phyloP scores from a whole-genome alignment of 2,329 filamentous ascomycete species.

The Colletotrichum plurivorum region DNA sequence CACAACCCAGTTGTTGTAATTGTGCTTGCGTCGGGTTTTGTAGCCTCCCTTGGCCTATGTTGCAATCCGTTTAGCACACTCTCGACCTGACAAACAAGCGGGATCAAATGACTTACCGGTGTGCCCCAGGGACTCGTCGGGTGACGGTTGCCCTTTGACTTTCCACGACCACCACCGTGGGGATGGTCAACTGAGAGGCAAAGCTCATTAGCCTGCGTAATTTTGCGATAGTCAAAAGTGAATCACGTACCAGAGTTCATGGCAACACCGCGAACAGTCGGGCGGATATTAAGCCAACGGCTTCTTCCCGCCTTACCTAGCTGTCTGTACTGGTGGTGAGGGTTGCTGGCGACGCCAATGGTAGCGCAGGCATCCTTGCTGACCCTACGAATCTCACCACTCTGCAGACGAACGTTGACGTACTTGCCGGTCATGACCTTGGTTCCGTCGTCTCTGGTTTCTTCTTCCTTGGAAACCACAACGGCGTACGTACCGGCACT shows the following conservation, averaged over 20 bases:
- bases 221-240: neutral
- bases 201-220: constrained; percentile 22
- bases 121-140: constrained; percentile 97
- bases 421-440: constrained; percentile 79
- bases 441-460: constrained; percentile 71
- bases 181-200: constrained; percentile 83
- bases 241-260: constrained; percentile 90
- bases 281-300: constrained; percentile 93
- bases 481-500: constrained; percentile 94
- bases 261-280: constrained; percentile 95
- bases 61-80: constrained; percentile 47
- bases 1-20: constrained; percentile 93
- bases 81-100: neutral
- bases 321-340: constrained; percentile 89
- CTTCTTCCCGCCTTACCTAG: constrained; percentile 96
- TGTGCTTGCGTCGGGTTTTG: constrained; percentile 92
- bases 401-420: constrained; percentile 89
- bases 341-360: constrained; percentile 94
- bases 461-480: constrained; percentile 90
- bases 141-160: constrained; percentile 97
- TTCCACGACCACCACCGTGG: constrained; percentile 98
- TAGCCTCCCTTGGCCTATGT: constrained; percentile 82
- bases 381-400: constrained; percentile 91
- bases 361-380: constrained; percentile 95
- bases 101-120: constrained; percentile 75